Percentiles rank a stretch among this genome's conserved stretches.
phyloP scores from a whole-genome alignment of 2,329 filamentous ascomycete genomes.

The Cercospora nicotianae region DNA sequence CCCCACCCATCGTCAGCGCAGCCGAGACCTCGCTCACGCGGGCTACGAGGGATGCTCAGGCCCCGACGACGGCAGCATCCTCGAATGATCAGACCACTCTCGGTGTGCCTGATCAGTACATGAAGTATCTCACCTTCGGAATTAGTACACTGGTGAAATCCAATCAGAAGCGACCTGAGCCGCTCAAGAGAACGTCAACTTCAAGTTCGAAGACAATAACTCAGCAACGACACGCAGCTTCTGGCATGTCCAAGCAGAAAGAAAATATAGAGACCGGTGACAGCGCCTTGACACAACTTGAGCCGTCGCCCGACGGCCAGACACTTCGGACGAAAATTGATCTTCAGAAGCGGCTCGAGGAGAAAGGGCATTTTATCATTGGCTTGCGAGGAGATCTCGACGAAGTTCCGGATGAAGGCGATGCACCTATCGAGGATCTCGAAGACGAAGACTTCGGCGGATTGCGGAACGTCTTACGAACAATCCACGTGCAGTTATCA shows the following conservation, averaged over 20 bases:
- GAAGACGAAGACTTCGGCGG: conserved; percentile 37
- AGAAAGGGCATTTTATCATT: conserved; percentile 62
- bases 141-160: conserved; percentile 39
- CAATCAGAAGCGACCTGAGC: conserved; percentile 26
- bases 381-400: conserved; percentile 67
- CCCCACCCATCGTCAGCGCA: conserved; percentile 49
- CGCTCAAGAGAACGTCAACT: conserved; percentile 27
- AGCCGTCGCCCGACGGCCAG: conserved; percentile 44
- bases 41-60: conserved; percentile 42
- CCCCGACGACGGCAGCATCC: conserved; percentile 26
- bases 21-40: conserved; percentile 47
- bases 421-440: conserved; percentile 29
- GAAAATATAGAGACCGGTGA: conserved; percentile 19
- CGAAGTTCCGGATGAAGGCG: conserved; percentile 50
- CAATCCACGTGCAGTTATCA: conserved; percentile 61
- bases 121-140: conserved; percentile 54
- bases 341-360: conserved; percentile 45
- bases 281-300: conserved; percentile 28
- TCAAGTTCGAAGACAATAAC: conserved; percentile 31
- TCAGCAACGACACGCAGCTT: conserved; percentile 12
- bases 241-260: conserved; percentile 12
- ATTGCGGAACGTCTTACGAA: conserved; percentile 61
- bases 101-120: conserved; percentile 50
- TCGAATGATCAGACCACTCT: conserved; percentile 39
- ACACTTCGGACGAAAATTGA: conserved; percentile 64